A percentile compares a stretch with the other conserved stretches of the same genome.
phyloP scores from a whole-genome alignment of 768 basidiomycete species.

The Tricholoma saponaceum region DNA sequence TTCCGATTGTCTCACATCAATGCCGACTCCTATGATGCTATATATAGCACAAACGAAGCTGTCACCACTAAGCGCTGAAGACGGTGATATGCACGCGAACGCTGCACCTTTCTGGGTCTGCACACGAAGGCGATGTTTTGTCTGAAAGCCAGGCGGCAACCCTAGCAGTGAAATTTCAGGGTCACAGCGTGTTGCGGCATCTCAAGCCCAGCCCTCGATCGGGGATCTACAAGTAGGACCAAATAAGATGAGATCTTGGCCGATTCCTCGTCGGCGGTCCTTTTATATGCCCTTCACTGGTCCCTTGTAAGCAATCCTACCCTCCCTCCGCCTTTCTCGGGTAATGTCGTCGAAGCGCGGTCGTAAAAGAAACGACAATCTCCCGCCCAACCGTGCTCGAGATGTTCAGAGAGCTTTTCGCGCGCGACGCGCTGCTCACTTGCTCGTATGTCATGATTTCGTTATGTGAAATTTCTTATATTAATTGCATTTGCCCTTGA shows the following conservation, averaged over 20 bases:
- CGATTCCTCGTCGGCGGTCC: conserved; percentile 29
- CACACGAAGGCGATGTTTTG: not conserved
- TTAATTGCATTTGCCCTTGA: conserved; percentile 25
- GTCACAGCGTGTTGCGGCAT: conserved; percentile 3
- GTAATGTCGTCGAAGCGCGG: conserved; percentile 84
- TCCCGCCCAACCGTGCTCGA: conserved; percentile 77
- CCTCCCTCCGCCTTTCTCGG: conserved; percentile 21
- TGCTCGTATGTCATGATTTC: conserved; percentile 53
- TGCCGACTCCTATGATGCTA: not conserved
- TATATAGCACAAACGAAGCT: not conserved
- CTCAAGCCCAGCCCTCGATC: conserved; percentile 13
- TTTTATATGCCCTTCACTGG: conserved; percentile 36
- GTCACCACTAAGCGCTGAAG: not conserved
- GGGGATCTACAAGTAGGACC: conserved; percentile 9
- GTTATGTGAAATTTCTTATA: conserved; percentile 36
- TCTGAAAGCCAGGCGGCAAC: not conserved
- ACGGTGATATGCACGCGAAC: not conserved
- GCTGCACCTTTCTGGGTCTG: not conserved
- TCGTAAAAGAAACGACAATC: conserved; percentile 76
- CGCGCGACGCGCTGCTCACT: conserved; percentile 82
- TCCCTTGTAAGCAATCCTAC: conserved; percentile 21
- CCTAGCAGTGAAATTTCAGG: conserved; percentile 2
- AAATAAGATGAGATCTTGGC: conserved; percentile 17
- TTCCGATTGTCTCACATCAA: conserved; percentile 1
- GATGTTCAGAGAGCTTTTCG: conserved; percentile 90